Percentiles rank a stretch among this genome's conserved stretches.
phyloP scores from a whole-genome alignment of 805 yeast genomes.

The Candida saitoana region DNA sequence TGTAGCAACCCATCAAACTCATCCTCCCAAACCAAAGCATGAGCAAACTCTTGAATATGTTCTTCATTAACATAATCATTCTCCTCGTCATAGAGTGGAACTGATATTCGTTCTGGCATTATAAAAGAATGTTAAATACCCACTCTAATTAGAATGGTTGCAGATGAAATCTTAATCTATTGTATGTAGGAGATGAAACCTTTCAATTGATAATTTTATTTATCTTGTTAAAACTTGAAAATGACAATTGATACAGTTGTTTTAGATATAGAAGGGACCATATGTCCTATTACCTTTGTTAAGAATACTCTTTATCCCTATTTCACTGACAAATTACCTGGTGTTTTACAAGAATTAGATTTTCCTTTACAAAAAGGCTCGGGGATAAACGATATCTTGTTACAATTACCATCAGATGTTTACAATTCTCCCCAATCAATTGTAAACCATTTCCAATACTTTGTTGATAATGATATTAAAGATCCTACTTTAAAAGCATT shows the following conservation, averaged over 20 bases:
- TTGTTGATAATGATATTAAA: constrained; percentile 69
- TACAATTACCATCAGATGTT: constrained; percentile 43
- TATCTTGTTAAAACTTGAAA: too few relatives aligned
- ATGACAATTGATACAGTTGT: constrained; percentile 26
- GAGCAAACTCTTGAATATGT: constrained; percentile 38
- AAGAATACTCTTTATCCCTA: constrained; percentile 75
- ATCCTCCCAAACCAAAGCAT: constrained; percentile 37
- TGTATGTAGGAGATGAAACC: neutral
- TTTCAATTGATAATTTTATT: too few relatives aligned
- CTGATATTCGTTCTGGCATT: neutral
- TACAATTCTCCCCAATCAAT: constrained; percentile 28
- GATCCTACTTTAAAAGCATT: constrained; percentile 71
- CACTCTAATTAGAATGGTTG: neutral
- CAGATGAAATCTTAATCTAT: neutral
- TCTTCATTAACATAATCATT: constrained; percentile 29
- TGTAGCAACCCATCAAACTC: constrained; percentile 14
- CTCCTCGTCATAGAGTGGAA: constrained; percentile 8
- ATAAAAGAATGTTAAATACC: neutral
- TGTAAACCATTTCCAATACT: constrained; percentile 44
- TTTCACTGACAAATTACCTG: constrained; percentile 52
- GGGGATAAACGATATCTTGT: constrained; percentile 28
- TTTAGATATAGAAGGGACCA: constrained; percentile 88
- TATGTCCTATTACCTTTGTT: constrained; percentile 88
- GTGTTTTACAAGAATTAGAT: constrained; percentile 22
- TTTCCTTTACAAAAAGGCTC: constrained; percentile 27